A percentile compares a stretch with the other conserved stretches of the same genome.
Conservation (phyloP, 805 yeast genomes). For the Saccharomycopsis sp. region DNA sequence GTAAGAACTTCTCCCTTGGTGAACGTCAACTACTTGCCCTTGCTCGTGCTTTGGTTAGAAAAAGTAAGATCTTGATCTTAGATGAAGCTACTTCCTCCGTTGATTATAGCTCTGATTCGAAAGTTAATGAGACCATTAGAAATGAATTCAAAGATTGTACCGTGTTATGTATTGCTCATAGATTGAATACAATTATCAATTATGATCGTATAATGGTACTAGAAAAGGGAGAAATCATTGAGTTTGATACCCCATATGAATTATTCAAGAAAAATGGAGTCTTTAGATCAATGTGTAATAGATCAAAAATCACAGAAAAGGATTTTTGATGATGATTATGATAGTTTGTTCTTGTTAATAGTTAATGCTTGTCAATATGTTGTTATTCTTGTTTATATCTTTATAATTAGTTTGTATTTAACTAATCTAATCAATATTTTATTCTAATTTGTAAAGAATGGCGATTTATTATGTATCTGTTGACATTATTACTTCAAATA, state of each 20-base stretch:
- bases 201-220: conserved; percentile 62
- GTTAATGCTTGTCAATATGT: no score
- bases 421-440: no score
- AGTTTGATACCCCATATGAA: conserved; percentile 50
- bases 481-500: no score
- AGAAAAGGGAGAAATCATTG: conserved; percentile 53
- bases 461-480: no score
- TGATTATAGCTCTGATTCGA: conserved; percentile 76
- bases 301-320: not conserved
- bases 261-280: conserved; percentile 33
- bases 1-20: conserved; percentile 54
- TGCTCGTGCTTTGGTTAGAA: conserved; percentile 71
- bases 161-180: conserved; percentile 77
- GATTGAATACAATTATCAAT: conserved; percentile 61
- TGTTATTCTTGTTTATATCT: no score
- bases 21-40: conserved; percentile 65
- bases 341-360: no score
- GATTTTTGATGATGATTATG: not conserved
- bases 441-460: no score
- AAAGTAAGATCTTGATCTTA: conserved; percentile 61
- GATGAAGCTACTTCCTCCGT: conserved; percentile 80
- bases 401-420: no score
- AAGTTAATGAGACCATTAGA: conserved; percentile 62
- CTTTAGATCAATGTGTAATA: conserved; percentile 37
- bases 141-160: conserved; percentile 62